phyloP scores from a whole-genome alignment of 176 grass and related monocot species.

The Tillandsia leiboldiana region DNA sequence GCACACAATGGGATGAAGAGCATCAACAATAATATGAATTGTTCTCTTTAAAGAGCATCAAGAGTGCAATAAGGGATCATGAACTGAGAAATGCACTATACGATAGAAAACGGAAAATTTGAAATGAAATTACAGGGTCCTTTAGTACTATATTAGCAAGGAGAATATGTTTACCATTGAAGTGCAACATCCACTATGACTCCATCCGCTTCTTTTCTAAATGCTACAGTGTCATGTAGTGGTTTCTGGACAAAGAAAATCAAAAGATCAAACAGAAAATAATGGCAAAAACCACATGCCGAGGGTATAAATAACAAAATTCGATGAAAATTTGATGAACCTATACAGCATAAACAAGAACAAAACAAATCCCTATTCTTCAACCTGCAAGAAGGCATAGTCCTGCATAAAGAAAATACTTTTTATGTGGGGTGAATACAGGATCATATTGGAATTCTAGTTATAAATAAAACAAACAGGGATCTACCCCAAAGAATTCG shows the following conservation, averaged over 20 bases:
- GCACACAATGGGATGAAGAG: too few relatives aligned
- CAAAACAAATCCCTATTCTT: background rate
- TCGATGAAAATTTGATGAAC: constrained; percentile 11
- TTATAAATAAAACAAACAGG: too few relatives aligned
- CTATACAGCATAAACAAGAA: background rate
- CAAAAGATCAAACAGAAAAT: constrained; percentile 22
- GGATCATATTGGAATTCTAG: too few relatives aligned
- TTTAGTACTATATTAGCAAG: too few relatives aligned
- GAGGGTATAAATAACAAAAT: too few relatives aligned
- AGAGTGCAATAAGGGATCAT: background rate
- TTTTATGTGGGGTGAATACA: too few relatives aligned
- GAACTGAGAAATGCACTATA: background rate
- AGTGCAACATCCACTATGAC: constrained; percentile 77
- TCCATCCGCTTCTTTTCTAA: constrained; percentile 65
- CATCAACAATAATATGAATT: too few relatives aligned
- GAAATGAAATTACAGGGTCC: background rate
- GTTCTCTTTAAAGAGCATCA: too few relatives aligned
- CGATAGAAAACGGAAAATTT: background rate
- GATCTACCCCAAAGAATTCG: too few relatives aligned
- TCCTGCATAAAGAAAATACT: too few relatives aligned
- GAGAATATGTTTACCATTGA: constrained; percentile 68
- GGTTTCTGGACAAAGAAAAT: constrained; percentile 34
- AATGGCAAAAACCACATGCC: constrained; percentile 4
- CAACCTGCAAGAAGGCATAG: too few relatives aligned
- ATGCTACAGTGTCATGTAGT: constrained; percentile 73